Conservation (phyloP, 179 eudicot genomes). For the Beta corolliflora region DNA sequence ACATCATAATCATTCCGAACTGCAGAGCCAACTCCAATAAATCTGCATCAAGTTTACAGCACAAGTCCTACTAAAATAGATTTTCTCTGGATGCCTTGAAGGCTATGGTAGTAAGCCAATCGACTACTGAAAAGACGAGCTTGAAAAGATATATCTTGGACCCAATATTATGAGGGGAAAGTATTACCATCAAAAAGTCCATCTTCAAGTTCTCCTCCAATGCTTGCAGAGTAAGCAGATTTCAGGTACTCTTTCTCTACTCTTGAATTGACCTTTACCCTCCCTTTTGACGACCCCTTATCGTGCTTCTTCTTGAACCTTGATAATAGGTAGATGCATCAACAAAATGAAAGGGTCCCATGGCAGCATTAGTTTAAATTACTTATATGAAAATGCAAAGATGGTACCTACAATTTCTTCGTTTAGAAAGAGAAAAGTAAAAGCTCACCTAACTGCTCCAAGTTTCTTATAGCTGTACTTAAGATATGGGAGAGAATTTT, state of each 20-base stretch:
- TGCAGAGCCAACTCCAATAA: slow-evolving; percentile 87
- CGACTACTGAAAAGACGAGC: background rate
- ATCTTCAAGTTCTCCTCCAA: slow-evolving; percentile 91
- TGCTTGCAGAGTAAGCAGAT: slow-evolving; percentile 82
- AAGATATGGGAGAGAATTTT: slow-evolving; percentile 74
- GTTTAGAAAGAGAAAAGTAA: background rate
- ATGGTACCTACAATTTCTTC: background rate
- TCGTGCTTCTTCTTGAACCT: slow-evolving; percentile 70
- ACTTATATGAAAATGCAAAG: background rate
- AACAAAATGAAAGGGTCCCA: background rate
- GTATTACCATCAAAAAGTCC: slow-evolving; percentile 93
- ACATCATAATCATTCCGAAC: slow-evolving; percentile 98
- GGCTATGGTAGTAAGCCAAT: background rate
- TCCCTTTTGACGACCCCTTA: slow-evolving; percentile 49
- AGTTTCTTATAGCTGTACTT: slow-evolving; percentile 75
- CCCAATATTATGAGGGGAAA: background rate
- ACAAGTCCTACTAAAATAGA: background rate
- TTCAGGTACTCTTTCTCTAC: slow-evolving; percentile 95
- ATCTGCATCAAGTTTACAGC: slow-evolving; percentile 49
- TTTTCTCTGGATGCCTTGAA: background rate
- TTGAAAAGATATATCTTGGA: background rate
- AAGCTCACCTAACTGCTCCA: slow-evolving; percentile 65
- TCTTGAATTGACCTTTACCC: slow-evolving; percentile 53
- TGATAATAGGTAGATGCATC: slow-evolving; percentile 17
- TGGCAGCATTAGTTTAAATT: background rate